Conservation (phyloP, 148 eudicot genomes). For the Vaccinium vitisidaea region DNA sequence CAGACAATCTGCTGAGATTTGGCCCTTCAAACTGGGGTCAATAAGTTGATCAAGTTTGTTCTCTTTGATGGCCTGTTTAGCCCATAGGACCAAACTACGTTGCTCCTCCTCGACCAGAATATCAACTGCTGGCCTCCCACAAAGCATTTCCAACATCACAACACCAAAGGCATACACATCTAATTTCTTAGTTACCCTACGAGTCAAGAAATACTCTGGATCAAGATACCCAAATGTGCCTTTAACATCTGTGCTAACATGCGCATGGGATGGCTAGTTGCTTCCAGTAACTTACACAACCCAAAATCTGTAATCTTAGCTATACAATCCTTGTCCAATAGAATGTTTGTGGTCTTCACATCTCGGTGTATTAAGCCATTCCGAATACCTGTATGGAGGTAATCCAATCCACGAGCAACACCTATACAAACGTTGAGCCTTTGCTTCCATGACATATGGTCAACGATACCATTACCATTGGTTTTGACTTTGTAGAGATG, state of each 20-base stretch:
- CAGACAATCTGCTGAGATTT: neutral
- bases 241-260: neutral
- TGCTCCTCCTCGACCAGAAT: too few relatives aligned
- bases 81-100: too few relatives aligned
- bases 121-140: conserved; percentile 6
- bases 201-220: neutral
- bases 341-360: neutral
- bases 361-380: conserved; percentile 27
- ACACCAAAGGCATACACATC: neutral
- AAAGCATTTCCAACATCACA: neutral
- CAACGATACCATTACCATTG: neutral
- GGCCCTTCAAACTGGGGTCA: too few relatives aligned
- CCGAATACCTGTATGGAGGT: conserved; percentile 31
- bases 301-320: neutral
- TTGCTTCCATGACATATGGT: conserved; percentile 26
- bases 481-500: conserved; percentile 23
- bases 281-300: neutral
- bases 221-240: neutral
- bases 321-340: neutral
- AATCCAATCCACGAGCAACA: conserved; percentile 34
- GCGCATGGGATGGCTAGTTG: neutral
- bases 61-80: too few relatives aligned
- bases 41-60: too few relatives aligned
- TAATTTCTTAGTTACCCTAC: neutral
- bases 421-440: conserved; percentile 16